A percentile compares a stretch with the other conserved stretches of the same genome.
These are phyloP conservation scores for Aspergillus bridgeri DNA, from an alignment of 495 filamentous ascomycete genomes.

Conservation along the genomic window DNA sequence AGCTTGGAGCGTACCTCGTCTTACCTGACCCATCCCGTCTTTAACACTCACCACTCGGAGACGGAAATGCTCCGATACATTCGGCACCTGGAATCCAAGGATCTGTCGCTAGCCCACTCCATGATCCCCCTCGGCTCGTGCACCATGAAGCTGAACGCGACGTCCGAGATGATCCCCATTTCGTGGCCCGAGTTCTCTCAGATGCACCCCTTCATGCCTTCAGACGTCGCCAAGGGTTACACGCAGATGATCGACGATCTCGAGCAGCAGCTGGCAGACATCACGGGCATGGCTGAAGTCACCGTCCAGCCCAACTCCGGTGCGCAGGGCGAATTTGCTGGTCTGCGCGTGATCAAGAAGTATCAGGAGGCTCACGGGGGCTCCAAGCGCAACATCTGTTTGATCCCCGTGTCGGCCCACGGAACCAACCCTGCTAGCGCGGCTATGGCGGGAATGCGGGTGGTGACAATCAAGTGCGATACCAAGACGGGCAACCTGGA, in stretches of 20 bases:
- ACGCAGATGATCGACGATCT: slow-evolving; percentile 64
- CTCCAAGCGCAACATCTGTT: slow-evolving; percentile 81
- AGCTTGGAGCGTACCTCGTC: slow-evolving; percentile 65
- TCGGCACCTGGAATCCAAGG: slow-evolving; percentile 89
- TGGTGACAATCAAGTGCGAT: slow-evolving; percentile 92
- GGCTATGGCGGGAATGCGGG: slow-evolving; percentile 96
- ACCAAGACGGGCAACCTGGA: slow-evolving; percentile 86
- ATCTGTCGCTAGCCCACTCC: slow-evolving; percentile 91
- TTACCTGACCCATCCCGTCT: slow-evolving; percentile 89
- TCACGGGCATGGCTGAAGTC: slow-evolving; percentile 87
- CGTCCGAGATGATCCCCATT: slow-evolving; percentile 88
- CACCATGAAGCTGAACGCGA: slow-evolving; percentile 99
- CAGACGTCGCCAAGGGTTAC: slow-evolving; percentile 65
- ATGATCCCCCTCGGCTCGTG: slow-evolving; percentile 99
- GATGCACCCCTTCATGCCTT: slow-evolving; percentile 79
- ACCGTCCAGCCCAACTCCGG: slow-evolving; percentile 97
- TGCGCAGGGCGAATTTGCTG: slow-evolving; percentile 94
- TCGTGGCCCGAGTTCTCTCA: slow-evolving; percentile 82
- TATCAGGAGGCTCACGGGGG: slow-evolving; percentile 67
- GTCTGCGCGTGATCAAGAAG: slow-evolving; percentile 87
- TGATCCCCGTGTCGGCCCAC: slow-evolving; percentile 96
- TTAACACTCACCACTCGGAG: slow-evolving; percentile 96
- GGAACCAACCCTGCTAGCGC: slow-evolving; percentile 97
- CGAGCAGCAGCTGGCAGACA: slow-evolving; percentile 71
- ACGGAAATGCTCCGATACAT: slow-evolving; percentile 96